Conservation (phyloP, 768 basidiomycete species). For the Pleurotus tuoliensis region DNA sequence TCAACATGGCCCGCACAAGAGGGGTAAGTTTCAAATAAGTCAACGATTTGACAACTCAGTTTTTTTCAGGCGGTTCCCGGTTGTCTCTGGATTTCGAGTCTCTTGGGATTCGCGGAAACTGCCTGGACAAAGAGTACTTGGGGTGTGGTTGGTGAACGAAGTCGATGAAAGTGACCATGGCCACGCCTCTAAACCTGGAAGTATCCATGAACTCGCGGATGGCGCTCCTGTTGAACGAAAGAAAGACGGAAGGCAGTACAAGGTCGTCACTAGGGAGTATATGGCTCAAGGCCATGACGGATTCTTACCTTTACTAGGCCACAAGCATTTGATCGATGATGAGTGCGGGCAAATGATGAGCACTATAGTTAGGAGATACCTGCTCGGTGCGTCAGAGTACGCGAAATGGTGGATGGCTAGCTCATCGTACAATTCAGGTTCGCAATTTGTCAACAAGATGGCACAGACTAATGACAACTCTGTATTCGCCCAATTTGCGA, state of each 20-base stretch:
- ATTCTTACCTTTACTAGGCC: slow-evolving; percentile 61
- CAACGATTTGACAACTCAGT: background rate
- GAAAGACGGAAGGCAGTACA: slow-evolving; percentile 58
- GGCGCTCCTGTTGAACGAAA: slow-evolving; percentile 52
- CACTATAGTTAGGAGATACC: slow-evolving; percentile 74
- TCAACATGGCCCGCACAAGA: slow-evolving; percentile 86
- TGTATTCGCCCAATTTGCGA: slow-evolving; percentile 30
- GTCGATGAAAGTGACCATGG: slow-evolving; percentile 25
- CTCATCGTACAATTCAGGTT: slow-evolving; percentile 38
- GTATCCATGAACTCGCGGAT: slow-evolving; percentile 29
- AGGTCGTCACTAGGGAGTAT: slow-evolving; percentile 83
- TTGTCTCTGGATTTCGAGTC: slow-evolving; percentile 80
- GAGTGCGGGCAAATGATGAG: slow-evolving; percentile 81
- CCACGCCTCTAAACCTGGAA: slow-evolving; percentile 16
- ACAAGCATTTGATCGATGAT: slow-evolving; percentile 72
- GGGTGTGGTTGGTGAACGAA: slow-evolving; percentile 58
- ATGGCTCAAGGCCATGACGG: slow-evolving; percentile 86
- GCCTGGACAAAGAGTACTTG: slow-evolving; percentile 69
- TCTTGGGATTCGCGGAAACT: slow-evolving; percentile 80
- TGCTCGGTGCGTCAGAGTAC: slow-evolving; percentile 53
- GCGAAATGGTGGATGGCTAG: too few species aligned
- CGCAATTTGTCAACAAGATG: slow-evolving; percentile 70
- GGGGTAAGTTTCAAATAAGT: slow-evolving; percentile 46
- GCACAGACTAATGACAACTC: slow-evolving; percentile 30
- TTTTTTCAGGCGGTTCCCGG: slow-evolving; percentile 72